A percentile compares a stretch with the other conserved stretches of the same genome.
These are phyloP conservation scores for Petrea volubilis DNA, from an alignment of 257 asterid genomes.

Conservation along the genomic window DNA sequence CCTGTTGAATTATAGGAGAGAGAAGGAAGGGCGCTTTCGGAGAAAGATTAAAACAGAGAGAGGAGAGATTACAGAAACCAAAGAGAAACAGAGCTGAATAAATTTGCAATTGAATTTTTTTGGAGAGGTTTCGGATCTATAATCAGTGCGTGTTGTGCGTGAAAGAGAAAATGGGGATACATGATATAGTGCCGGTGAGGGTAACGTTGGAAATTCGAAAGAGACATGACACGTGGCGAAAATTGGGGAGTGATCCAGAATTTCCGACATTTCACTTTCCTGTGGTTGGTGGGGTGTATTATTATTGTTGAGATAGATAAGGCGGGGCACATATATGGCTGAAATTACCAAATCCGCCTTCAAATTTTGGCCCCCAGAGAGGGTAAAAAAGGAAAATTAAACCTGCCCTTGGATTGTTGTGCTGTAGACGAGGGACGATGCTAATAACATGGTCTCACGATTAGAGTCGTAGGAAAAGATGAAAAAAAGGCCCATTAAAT, in stretches of 20 bases:
- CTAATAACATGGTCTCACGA: too few relatives aligned
- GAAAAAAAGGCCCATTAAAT: too few relatives aligned
- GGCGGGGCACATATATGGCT: background rate
- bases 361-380: background rate
- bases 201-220: background rate
- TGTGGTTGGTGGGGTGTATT: background rate
- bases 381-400: background rate
- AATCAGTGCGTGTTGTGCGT: slow-evolving; percentile 8
- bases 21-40: slow-evolving; percentile 18
- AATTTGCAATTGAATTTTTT: background rate
- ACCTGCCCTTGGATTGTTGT: too few relatives aligned
- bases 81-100: background rate
- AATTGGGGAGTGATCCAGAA: background rate
- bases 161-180: slow-evolving; percentile 12
- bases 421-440: too few relatives aligned
- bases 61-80: background rate
- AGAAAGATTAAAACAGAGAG: background rate
- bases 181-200: slow-evolving; percentile 43
- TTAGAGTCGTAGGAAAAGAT: too few relatives aligned
- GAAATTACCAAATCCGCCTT: background rate
- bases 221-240: slow-evolving; percentile 39
- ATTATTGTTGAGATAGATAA: background rate
- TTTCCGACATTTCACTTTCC: background rate
- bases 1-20: slow-evolving; percentile 35
- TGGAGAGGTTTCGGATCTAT: slow-evolving; percentile 26